phyloP scores from a whole-genome alignment of 805 yeast species.

The Metschnikowia vanudenii region DNA sequence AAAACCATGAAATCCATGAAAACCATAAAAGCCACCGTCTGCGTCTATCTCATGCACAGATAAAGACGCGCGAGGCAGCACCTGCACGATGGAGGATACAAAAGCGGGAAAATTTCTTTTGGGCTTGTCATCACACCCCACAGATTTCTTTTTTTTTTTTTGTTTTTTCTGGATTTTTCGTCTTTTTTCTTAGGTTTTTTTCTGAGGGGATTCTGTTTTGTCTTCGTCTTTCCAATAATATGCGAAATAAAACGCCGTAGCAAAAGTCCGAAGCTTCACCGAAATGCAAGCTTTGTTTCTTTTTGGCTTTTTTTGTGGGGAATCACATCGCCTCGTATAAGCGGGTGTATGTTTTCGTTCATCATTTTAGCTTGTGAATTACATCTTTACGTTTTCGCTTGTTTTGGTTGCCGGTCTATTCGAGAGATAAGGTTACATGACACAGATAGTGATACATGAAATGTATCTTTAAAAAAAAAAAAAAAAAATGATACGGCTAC shows the following conservation, averaged over 20 bases:
- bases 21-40: conserved; percentile 1
- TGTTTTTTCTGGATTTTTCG: background rate
- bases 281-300: background rate
- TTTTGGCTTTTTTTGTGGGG: background rate
- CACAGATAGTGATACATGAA: background rate
- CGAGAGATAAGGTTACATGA: background rate
- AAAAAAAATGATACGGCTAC: no score
- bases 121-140: conserved; percentile 1
- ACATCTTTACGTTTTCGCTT: no score
- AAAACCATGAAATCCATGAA: no score
- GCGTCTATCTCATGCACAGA: conserved; percentile 11
- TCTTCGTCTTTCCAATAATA: no score
- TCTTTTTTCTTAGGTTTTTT: no score
- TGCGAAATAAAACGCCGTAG: conserved; percentile 1
- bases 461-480: no score
- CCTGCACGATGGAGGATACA: conserved; percentile 4
- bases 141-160: background rate
- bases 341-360: no score
- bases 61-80: conserved; percentile 6
- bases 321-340: no score
- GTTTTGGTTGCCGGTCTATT: no score
- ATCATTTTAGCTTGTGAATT: no score
- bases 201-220: background rate
- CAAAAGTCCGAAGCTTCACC: conserved; percentile 1
- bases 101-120: conserved; percentile 3